A percentile compares a stretch with the other conserved stretches of the same genome.
Conservation (phyloP, 768 basidiomycete genomes). For the Collybiopsis confluens region DNA sequence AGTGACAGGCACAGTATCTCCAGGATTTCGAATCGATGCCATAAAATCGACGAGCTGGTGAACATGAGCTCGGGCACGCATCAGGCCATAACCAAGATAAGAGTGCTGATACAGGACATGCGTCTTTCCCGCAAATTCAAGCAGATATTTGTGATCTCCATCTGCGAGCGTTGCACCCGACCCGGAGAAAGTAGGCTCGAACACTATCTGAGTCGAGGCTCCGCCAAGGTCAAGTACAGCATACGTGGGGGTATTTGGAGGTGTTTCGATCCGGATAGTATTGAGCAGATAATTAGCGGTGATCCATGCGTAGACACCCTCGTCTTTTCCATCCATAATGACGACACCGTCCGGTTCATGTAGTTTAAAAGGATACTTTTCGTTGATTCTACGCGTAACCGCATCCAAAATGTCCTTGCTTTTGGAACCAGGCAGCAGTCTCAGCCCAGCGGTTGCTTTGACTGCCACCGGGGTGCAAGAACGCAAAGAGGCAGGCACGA, state of each 20-base stretch:
- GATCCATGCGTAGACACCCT: conserved; percentile 81
- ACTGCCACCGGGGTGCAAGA: conserved; percentile 68
- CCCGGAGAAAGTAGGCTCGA: conserved; percentile 62
- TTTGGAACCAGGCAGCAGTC: conserved; percentile 50
- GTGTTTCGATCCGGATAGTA: conserved; percentile 57
- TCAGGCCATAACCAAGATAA: conserved; percentile 94
- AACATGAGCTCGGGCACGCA: conserved; percentile 79
- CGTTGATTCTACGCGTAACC: conserved; percentile 44
- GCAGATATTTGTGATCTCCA: conserved; percentile 72
- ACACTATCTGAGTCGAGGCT: conserved; percentile 96
- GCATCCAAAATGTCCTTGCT: conserved; percentile 56
- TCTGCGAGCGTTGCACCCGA: conserved; percentile 30
- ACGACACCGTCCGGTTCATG: conserved; percentile 47
- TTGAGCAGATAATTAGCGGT: conserved; percentile 91
- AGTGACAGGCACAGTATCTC: conserved; percentile 13
- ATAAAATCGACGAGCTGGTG: conserved; percentile 92
- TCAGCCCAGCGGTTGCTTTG: conserved; percentile 69
- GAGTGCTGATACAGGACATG: conserved; percentile 90
- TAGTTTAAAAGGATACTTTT: conserved; percentile 44
- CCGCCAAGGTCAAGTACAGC: conserved; percentile 97
- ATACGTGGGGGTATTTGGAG: conserved; percentile 50
- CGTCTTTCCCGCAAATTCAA: conserved; percentile 54
- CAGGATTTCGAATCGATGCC: conserved; percentile 35
- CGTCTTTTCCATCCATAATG: conserved; percentile 78
- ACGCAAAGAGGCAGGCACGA: conserved; percentile 65